A percentile compares a stretch with the other conserved stretches of the same genome.
phyloP scores from a whole-genome alignment of 2,329 filamentous ascomycete species.

The Diaporthe caulivora region DNA sequence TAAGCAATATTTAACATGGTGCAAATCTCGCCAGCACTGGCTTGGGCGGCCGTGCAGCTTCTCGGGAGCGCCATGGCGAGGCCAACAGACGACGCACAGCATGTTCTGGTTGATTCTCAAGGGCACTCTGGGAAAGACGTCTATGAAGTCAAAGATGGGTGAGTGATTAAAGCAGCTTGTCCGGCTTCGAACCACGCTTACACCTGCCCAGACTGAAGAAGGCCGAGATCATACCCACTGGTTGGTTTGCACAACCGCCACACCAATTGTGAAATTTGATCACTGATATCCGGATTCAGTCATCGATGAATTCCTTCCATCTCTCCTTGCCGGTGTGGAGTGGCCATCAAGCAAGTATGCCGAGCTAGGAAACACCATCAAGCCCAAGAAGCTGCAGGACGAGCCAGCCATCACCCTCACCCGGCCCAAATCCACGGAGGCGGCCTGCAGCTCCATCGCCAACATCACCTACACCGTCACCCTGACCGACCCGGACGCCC shows the following conservation, averaged over 20 bases:
- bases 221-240: constrained; percentile 45
- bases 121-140: not conserved
- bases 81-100: constrained; percentile 13
- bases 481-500: constrained; percentile 59
- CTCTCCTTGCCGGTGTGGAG: constrained; percentile 63
- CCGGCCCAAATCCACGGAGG: constrained; percentile 38
- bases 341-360: constrained; percentile 57
- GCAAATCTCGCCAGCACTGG: not conserved
- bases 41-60: not conserved
- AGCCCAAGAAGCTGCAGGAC: constrained; percentile 50
- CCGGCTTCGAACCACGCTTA: not conserved
- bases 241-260: constrained; percentile 24
- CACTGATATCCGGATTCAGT: constrained; percentile 53
- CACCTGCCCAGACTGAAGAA: constrained; percentile 39
- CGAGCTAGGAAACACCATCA: constrained; percentile 64
- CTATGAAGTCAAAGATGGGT: constrained; percentile 13
- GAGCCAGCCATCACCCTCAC: constrained; percentile 50
- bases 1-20: not conserved
- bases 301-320: constrained; percentile 70
- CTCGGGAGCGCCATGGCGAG: not conserved
- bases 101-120: not conserved
- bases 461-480: constrained; percentile 48
- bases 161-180: fast-evolving
- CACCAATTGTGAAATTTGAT: not conserved
- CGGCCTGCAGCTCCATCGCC: not conserved